Percentiles rank a stretch among this genome's conserved stretches.
These are phyloP conservation scores for Globisporangium nagaii DNA, from an alignment of 352 stramenopile genomes.

Conservation along the genomic window DNA sequence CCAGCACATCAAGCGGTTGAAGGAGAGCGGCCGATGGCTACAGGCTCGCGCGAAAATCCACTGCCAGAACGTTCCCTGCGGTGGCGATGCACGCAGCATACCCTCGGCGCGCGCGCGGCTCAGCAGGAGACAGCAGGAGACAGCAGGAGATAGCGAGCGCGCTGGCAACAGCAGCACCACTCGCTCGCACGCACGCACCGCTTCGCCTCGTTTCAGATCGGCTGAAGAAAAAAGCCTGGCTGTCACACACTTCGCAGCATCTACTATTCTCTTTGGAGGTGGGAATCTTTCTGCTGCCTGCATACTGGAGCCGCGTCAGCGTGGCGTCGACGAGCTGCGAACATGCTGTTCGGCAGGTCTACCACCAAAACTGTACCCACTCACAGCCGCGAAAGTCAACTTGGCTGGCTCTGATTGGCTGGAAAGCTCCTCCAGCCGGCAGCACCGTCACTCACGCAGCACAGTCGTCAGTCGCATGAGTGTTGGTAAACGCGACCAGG, in stretches of 20 bases:
- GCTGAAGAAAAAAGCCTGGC: too few species aligned
- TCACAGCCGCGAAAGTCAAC: not conserved
- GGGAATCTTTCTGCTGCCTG: not conserved
- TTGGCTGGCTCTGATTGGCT: slow-evolving; percentile 8
- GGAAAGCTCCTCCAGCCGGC: not conserved
- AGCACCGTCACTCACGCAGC: slow-evolving; percentile 5
- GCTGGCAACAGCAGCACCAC: too few species aligned
- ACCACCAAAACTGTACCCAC: slow-evolving; percentile 7
- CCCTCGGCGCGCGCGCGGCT: not conserved
- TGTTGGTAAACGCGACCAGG: slow-evolving; percentile 4
- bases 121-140: slow-evolving; percentile 1
- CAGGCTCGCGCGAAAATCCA: not conserved
- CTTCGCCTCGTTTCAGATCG: too few species aligned
- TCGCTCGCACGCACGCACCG: too few species aligned
- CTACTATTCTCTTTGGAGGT: not conserved
- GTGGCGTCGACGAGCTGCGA: not conserved
- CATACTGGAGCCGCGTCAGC: too few species aligned
- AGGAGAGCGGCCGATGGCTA: not conserved
- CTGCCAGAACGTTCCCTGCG: not conserved
- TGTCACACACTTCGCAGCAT: slow-evolving; percentile 3
- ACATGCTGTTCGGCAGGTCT: not conserved
- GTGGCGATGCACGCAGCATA: not conserved
- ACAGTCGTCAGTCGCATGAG: slow-evolving; percentile 1
- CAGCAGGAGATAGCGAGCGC: too few species aligned
- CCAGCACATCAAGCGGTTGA: slow-evolving; percentile 1